Evolutionary conservation across 306 rosid genomes (phyloP), one percentile per base, ranked within the genome.

Genomic region (Neltuma alba): DNA sequence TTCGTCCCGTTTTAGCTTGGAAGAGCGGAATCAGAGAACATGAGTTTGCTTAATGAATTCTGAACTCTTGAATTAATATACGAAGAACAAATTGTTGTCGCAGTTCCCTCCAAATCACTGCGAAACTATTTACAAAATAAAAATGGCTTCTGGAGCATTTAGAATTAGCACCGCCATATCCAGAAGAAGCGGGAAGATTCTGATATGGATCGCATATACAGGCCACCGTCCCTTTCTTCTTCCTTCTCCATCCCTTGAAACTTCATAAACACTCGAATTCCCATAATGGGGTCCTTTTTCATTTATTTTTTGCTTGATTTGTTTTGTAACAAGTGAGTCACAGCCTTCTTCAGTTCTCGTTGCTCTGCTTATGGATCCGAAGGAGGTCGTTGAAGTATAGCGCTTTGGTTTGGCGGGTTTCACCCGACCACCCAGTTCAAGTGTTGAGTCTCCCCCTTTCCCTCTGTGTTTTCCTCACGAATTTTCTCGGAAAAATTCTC

Each of bases 401-500:
- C n/a, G 25, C 10, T 52, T 52, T n/a, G 25, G 58, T 52, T 52
- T 20, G 16, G 52, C 52, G 18, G 52, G 16, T 33, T 28, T 13
- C 11, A 58, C 28, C 3, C 64, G 64, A 34, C 10, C 64, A 0
- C 9, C 28, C 18, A 58, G 64, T 58, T 25, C 34, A 3, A 8
- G 61, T n/a, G 28, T 54, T 21, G 30, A 54, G 61, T 21, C 61
- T 54, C 64, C 36, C 36, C 10, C n/a, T 60, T 27, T 60, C 36
- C 37, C 2, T 38, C 18, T 37, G 30, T 37, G 45, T 12, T 67
- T 40, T 40, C 50, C 36, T 38, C 27, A 6, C 2, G 74, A 25
- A 41, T 69, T 41, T 69, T 42, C 73, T 68, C 54, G 33, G 52
- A 21, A 12, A 41, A 64, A 64, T 64, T 36, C 42, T 36, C 47